Conservation (phyloP, 495 filamentous ascomycete genomes). For the Aspergillus cristatus region DNA sequence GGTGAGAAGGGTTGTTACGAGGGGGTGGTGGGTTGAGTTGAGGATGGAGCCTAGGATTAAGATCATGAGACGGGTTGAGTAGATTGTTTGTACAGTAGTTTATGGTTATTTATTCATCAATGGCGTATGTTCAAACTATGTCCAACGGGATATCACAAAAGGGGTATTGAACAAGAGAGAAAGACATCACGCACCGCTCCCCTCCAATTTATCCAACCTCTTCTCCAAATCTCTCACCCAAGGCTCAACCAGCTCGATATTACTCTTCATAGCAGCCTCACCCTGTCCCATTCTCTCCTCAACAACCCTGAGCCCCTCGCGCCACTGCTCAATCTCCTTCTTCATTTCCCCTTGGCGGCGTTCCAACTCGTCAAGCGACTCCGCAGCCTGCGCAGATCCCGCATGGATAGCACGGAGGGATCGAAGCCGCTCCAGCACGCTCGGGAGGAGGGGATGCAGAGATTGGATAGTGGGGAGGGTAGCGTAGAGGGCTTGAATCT, state of each 20-base stretch:
- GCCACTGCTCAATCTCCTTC: constrained; percentile 77
- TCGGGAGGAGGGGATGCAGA: constrained; percentile 73
- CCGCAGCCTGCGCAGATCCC: constrained; percentile 76
- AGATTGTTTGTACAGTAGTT: not conserved
- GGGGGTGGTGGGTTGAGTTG: constrained; percentile 37
- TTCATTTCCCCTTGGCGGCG: constrained; percentile 73
- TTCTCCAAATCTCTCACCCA: constrained; percentile 87
- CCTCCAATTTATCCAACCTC: constrained; percentile 50
- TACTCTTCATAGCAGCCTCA: constrained; percentile 59
- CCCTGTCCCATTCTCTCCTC: constrained; percentile 62
- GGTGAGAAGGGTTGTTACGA: constrained; percentile 13
- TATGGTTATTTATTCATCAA: not conserved
- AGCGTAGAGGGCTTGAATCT: constrained; percentile 87
- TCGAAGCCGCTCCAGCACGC: constrained; percentile 74
- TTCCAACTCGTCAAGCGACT: constrained; percentile 67
- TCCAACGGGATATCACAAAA: too few species aligned
- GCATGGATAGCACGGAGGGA: constrained; percentile 79
- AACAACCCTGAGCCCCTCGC: constrained; percentile 67
- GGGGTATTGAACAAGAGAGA: too few species aligned
- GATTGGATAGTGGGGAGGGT: constrained; percentile 84
- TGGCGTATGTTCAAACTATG: too few species aligned
- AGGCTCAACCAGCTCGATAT: constrained; percentile 69
- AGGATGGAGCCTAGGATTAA: constrained; percentile 31
- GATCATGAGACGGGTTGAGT: constrained; percentile 19
- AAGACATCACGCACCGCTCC: too few species aligned